Evolutionary conservation across 176 grass and related monocot species (phyloP).

Genomic region (Dactylis glomerata): DNA sequence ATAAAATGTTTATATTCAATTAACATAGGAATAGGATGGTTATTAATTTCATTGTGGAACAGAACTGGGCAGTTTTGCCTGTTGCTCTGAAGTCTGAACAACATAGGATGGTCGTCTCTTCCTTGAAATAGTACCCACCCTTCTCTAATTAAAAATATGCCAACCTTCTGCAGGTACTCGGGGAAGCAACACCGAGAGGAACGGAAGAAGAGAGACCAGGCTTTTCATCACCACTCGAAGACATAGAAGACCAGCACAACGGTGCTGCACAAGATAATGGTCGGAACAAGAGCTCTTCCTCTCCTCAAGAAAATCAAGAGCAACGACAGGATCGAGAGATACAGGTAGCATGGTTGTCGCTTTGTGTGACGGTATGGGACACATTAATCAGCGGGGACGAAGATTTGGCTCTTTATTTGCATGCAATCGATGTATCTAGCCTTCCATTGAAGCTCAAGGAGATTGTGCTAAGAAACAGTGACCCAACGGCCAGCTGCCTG

Average conservation of each 20-base stretch:
- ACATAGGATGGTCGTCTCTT: too few relatives aligned
- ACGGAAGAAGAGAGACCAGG: neutral
- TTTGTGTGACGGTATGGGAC: neutral
- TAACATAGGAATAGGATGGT: too few relatives aligned
- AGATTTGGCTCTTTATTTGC: neutral
- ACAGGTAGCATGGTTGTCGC: neutral
- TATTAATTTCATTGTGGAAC: too few relatives aligned
- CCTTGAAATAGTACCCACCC: too few relatives aligned
- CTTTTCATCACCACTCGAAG: too few relatives aligned
- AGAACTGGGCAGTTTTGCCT: too few relatives aligned
- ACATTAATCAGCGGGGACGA: neutral
- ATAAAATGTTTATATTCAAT: too few relatives aligned
- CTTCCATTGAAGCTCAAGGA: neutral
- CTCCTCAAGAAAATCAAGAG: neutral
- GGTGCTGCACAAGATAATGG: neutral
- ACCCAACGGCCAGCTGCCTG: neutral
- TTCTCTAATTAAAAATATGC: too few relatives aligned
- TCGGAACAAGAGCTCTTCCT: neutral
- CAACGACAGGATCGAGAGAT: neutral
- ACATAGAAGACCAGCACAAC: neutral
- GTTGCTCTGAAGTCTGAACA: too few relatives aligned
- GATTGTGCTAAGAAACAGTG: neutral
- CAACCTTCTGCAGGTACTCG: neutral
- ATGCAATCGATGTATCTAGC: neutral
- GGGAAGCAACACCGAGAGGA: neutral